Conservation (phyloP, 1,284 basidiomycete species). For the Apiotrichum gracile region DNA sequence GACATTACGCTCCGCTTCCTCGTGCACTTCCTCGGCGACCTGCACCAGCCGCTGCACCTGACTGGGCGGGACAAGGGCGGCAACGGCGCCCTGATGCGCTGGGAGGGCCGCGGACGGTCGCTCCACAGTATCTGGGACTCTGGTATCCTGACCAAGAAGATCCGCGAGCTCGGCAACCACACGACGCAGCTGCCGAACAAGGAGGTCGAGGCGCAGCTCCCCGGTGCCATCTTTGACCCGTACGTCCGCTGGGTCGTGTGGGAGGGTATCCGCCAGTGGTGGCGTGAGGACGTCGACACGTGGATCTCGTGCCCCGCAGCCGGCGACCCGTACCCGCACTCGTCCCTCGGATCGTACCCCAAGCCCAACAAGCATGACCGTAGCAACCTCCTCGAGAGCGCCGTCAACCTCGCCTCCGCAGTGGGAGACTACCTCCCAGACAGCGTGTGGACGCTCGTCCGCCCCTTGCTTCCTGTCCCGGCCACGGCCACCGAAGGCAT, state of each 20-base stretch:
- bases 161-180: slow-evolving; percentile 71
- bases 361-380: neutral
- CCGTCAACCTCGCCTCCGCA: neutral
- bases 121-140: slow-evolving; percentile 83
- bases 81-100: slow-evolving; percentile 64
- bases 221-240: slow-evolving; percentile 77
- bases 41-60: slow-evolving; percentile 86
- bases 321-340: slow-evolving; percentile 46
- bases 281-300: slow-evolving; percentile 53
- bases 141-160: slow-evolving; percentile 69
- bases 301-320: slow-evolving; percentile 64
- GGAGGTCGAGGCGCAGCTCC: slow-evolving; percentile 66
- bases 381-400: neutral
- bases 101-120: slow-evolving; percentile 58
- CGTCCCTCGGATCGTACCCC: slow-evolving; percentile 5
- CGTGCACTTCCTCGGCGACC: slow-evolving; percentile 81
- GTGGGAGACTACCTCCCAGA: neutral
- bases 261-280: slow-evolving; percentile 68
- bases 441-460: slow-evolving; percentile 1
- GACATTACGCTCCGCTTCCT: slow-evolving; percentile 75
- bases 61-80: slow-evolving; percentile 79
- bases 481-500: neutral
- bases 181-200: slow-evolving; percentile 58
- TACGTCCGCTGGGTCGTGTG: slow-evolving; percentile 78
- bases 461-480: slow-evolving; percentile 14